phyloP scores from a whole-genome alignment of 2,329 filamentous ascomycete species.

The Cryphonectria parasitica region DNA sequence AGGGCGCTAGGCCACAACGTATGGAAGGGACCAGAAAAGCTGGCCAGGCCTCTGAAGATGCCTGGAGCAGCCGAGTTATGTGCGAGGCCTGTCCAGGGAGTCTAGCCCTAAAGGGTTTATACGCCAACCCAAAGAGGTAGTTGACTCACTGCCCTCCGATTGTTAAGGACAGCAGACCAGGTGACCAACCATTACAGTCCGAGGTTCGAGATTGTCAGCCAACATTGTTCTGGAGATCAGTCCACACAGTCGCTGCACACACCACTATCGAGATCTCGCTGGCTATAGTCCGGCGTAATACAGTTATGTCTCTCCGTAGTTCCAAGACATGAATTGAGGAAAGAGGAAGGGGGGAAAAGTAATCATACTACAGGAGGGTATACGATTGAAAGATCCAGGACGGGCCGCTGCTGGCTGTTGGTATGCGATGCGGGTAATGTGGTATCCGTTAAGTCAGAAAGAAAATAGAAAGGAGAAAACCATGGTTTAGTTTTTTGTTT shows the following conservation, averaged over 20 bases:
- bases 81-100: background rate
- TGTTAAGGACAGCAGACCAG: background rate
- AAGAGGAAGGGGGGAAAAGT: background rate
- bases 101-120: slow-evolving; percentile 1
- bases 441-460: background rate
- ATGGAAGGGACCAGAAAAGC: slow-evolving; percentile 13
- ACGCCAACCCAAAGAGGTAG: slow-evolving; percentile 1
- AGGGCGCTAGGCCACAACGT: slow-evolving; percentile 11
- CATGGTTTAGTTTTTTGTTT: background rate
- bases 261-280: slow-evolving; percentile 10
- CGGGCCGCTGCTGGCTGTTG: background rate
- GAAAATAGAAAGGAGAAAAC: too few species aligned
- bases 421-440: background rate
- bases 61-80: background rate
- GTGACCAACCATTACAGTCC: background rate
- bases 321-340: background rate
- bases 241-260: background rate
- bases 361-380: too few species aligned
- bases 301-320: background rate
- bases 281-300: background rate
- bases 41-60: background rate
- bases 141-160: background rate
- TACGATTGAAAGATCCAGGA: too few species aligned
- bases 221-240: background rate
- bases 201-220: background rate